Conservation (phyloP, 805 yeast species). For the Yarrowia sp. region DNA sequence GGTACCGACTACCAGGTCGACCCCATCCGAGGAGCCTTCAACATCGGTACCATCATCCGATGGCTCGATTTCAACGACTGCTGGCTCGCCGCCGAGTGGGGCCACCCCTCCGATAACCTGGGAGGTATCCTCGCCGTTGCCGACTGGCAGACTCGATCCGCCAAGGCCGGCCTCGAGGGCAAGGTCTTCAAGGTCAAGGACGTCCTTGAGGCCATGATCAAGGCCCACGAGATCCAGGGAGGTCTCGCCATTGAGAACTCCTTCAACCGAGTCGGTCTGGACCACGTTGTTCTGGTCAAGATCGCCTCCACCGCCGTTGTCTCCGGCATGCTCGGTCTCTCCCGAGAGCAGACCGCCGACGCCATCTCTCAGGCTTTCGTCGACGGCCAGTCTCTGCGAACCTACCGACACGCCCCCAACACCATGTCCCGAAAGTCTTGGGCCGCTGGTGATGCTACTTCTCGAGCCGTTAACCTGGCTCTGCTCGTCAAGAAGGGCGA, state of each 20-base stretch:
- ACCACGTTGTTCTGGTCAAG: conserved; percentile 65
- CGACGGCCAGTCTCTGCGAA: conserved; percentile 65
- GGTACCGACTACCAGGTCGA: conserved; percentile 61
- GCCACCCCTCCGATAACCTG: conserved; percentile 68
- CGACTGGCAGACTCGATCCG: conserved; percentile 59
- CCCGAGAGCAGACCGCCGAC: conserved; percentile 59
- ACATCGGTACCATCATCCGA: conserved; percentile 63
- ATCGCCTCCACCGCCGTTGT: conserved; percentile 68
- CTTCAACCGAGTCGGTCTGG: conserved; percentile 64
- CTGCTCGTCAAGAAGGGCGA: conserved; percentile 61
- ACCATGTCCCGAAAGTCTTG: conserved; percentile 69
- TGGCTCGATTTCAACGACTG: conserved; percentile 71
- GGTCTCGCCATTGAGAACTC: conserved; percentile 65
- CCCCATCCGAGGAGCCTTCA: conserved; percentile 65
- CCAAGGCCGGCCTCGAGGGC: conserved; percentile 54
- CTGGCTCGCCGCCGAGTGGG: conserved; percentile 76
- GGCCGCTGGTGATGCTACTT: conserved; percentile 72
- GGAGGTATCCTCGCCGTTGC: conserved; percentile 67
- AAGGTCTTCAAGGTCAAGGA: conserved; percentile 57
- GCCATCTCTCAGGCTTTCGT: conserved; percentile 67
- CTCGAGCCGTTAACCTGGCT: conserved; percentile 65
- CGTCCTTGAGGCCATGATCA: conserved; percentile 63
- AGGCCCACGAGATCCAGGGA: conserved; percentile 71
- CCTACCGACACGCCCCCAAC: conserved; percentile 70
- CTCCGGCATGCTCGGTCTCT: conserved; percentile 60